phyloP scores from a whole-genome alignment of 2,329 filamentous ascomycete species.

The Cladophialophora bantiana region DNA sequence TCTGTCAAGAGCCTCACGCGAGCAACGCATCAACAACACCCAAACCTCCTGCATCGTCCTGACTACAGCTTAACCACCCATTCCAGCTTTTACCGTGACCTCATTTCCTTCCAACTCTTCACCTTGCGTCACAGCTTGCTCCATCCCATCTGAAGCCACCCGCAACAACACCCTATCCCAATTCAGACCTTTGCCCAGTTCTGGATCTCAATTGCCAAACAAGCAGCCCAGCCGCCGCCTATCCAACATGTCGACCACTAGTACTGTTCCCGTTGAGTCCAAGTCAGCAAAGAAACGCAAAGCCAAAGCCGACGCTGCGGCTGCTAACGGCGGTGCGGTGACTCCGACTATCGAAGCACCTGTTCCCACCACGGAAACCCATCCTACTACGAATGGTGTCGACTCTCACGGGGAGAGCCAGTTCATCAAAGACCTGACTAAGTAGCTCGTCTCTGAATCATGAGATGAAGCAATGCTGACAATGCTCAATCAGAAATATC shows the following conservation, averaged over 20 bases:
- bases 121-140: background rate
- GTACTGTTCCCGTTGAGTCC: constrained; percentile 54
- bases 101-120: background rate
- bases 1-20: constrained; percentile 20
- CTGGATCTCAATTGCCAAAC: background rate
- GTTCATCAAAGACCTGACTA: constrained; percentile 87
- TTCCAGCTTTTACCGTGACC: background rate
- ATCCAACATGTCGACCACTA: constrained; percentile 34
- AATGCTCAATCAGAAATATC: constrained; percentile 69
- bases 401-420: constrained; percentile 73
- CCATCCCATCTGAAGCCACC: background rate
- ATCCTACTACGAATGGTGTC: constrained; percentile 60
- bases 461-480: constrained; percentile 13
- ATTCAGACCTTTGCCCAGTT: background rate
- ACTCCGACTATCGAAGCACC: constrained; percentile 48
- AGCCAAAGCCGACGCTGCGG: constrained; percentile 55
- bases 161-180: background rate
- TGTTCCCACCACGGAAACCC: constrained; percentile 42
- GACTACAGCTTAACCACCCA: background rate
- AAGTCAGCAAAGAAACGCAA: constrained; percentile 74
- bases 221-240: background rate
- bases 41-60: background rate
- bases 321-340: constrained; percentile 60
- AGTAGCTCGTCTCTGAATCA: constrained; percentile 64
- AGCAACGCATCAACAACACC: constrained; percentile 3